Evolutionary conservation across 805 yeast genomes (phyloP), one percentile per base, ranked within the genome.

Genomic region (Lachancea mirantina): DNA sequence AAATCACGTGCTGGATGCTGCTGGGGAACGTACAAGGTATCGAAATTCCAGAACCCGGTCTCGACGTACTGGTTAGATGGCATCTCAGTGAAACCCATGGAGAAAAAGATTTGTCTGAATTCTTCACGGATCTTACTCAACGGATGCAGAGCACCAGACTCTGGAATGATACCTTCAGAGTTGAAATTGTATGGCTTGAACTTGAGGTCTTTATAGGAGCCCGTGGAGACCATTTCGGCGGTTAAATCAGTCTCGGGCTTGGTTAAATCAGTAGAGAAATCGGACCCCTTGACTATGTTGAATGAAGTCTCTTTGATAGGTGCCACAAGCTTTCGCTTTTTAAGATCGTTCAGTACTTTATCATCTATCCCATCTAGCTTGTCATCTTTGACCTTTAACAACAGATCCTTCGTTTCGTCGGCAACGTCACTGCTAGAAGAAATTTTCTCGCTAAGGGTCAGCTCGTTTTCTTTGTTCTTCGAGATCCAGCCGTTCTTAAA

Each of bases 1-100:
- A 92, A 72, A 60, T 92, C 99, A 68, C 99, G 80, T 30, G 99
- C 99, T 11, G 99, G 98, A 67, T 92, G 99, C 67, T 92, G 97
- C 67, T 92, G 99, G 36, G 99, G 99, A 35, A 92, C 99, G 52
- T 67, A 92, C 52, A 92, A 72, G 3, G 98, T 76, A 61, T 92
- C 99, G 56, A 92, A 92, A 65, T 92, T 92, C 99, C 99, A 92
- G 77, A 92, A 92, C 4, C 97, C 97, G 11, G 92, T 75, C 58
- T 92, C 99, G 33, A 92, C 99, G 59, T 88, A 92, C 62, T 89
- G 96, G 62, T 89, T 89, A 16, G 98, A 81, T 40, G 98, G 96
- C 99, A 92, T 92, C 67, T 92, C 99, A 18, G 92, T 77, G 77
- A 92, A 92, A 6, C 99, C 99, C 88, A 92, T 78, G 23, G 92